Conservation (phyloP, 768 basidiomycete genomes). For the Galerina marginata region DNA sequence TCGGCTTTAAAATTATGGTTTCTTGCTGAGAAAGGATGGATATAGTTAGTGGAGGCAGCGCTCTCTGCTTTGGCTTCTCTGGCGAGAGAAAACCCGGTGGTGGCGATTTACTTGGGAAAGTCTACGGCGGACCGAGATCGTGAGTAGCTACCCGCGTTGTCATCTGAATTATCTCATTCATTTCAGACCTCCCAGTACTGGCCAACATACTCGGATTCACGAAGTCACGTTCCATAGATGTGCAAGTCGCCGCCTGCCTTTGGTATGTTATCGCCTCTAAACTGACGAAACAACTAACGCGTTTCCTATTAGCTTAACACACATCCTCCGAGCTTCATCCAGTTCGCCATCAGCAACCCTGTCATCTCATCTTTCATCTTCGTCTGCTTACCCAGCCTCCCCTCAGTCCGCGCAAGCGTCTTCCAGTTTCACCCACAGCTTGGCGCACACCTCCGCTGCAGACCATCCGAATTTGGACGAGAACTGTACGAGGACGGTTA, state of each 20-base stretch:
- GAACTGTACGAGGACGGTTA: constrained; percentile 58
- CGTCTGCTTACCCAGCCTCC: background rate
- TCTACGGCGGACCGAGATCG: constrained; percentile 45
- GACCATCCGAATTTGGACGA: constrained; percentile 40
- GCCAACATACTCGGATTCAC: constrained; percentile 53
- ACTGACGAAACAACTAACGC: background rate
- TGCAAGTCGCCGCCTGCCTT: constrained; percentile 73
- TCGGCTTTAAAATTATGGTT: background rate
- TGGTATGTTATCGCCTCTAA: constrained; percentile 49
- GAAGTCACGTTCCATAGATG: constrained; percentile 62
- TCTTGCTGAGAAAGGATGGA: background rate
- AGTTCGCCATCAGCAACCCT: constrained; percentile 5
- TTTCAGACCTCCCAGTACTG: constrained; percentile 44
- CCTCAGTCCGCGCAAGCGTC: background rate
- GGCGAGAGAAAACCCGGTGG: constrained; percentile 60
- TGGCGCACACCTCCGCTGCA: constrained; percentile 1
- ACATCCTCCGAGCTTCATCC: constrained; percentile 58
- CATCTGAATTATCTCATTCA: background rate
- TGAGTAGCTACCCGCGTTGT: constrained; percentile 12
- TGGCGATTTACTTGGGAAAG: constrained; percentile 57
- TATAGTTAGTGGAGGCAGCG: constrained; percentile 69
- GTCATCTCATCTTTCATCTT: constrained; percentile 1
- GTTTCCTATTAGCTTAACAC: constrained; percentile 52
- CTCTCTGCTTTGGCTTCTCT: constrained; percentile 69
- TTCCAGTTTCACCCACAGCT: constrained; percentile 4